phyloP scores from a whole-genome alignment of 805 yeast genomes.

The Candida nitratophila region DNA sequence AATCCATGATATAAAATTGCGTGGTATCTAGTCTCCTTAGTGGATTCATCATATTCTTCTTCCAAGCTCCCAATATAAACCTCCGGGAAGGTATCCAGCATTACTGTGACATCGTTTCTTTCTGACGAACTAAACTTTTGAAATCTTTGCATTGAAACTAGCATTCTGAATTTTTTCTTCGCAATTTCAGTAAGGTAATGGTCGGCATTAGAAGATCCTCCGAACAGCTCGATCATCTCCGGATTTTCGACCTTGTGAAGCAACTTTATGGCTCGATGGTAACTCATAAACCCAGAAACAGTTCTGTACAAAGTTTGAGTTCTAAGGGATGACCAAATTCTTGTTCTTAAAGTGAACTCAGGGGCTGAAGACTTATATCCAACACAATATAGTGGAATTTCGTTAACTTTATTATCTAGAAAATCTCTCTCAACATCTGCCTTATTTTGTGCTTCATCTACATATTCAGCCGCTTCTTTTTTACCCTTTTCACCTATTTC shows the following conservation, averaged over 20 bases:
- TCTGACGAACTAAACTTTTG: slow-evolving; percentile 61
- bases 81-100: slow-evolving; percentile 70
- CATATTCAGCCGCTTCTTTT: slow-evolving; percentile 16
- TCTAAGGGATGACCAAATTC: slow-evolving; percentile 83
- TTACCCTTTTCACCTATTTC: slow-evolving; percentile 14
- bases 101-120: slow-evolving; percentile 54
- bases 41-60: slow-evolving; percentile 36
- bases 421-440: slow-evolving; percentile 21
- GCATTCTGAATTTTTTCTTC: slow-evolving; percentile 67
- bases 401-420: slow-evolving; percentile 41
- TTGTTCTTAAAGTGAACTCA: slow-evolving; percentile 58
- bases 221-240: slow-evolving; percentile 35
- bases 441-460: slow-evolving; percentile 3
- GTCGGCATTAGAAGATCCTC: slow-evolving; percentile 38
- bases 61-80: slow-evolving; percentile 49
- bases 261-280: slow-evolving; percentile 63
- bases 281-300: slow-evolving; percentile 77
- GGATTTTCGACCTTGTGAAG: slow-evolving; percentile 63
- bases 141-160: slow-evolving; percentile 85
- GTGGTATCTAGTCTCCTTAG: slow-evolving; percentile 30
- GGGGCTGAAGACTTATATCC: slow-evolving; percentile 68
- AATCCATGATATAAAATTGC: slow-evolving; percentile 65
- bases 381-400: slow-evolving; percentile 62
- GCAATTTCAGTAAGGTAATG: slow-evolving; percentile 71
- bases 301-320: slow-evolving; percentile 82